Base-by-base conservation (phyloP, 2,329 filamentous ascomycete genomes). In the Trichoderma afroharzianum region DNA sequence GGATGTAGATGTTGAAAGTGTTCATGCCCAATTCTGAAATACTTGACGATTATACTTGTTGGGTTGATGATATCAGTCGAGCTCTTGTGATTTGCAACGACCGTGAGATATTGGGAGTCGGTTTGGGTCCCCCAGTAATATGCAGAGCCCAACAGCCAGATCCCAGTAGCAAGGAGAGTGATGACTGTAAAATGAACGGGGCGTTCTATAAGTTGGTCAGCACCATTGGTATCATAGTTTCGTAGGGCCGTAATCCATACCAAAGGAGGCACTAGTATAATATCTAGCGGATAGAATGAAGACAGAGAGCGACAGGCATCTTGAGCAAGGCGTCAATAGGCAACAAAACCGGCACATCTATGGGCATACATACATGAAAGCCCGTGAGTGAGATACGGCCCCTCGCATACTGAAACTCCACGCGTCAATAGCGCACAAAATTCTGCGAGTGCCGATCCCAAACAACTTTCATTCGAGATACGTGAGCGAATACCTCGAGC, bases 181-280 rank as follows among this genome's bases (percentile, higher is more conserved):
- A 78, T 30, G 67, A 81, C 74, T 26, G 80, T 80, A 69, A 81
- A 79, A 57, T 82, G 80, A 18, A 82, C 74, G 3, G 80, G 80
- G 9, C 79, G 77, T 66, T 81, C 80, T 80, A 11, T 6, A 18
- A 33, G 21, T 24, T 4, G 14, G 30, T 69, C 12, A 62, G 30
- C 28, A 47, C 2, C 11, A 30, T 30, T 3, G 30, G 18, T 7
- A 3, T 55, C 2, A 11, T 24, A 21, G 11, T 18, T 9, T 6
- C 6, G 55, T 15, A 26, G 47, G 33, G 11, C 28, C 2, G 47
- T 6, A 6, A 63, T 26, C 21, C 59, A 73, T 80, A 82, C 80
- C 80, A 72, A 81, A 82, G 21, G 80, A 79, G 53, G 80, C 79
- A 72, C 80, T 81, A 68, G 72, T 77, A 70, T 79, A 78, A 72